Conservation (phyloP, 768 basidiomycete species). For the Plicaturopsis crispa region DNA sequence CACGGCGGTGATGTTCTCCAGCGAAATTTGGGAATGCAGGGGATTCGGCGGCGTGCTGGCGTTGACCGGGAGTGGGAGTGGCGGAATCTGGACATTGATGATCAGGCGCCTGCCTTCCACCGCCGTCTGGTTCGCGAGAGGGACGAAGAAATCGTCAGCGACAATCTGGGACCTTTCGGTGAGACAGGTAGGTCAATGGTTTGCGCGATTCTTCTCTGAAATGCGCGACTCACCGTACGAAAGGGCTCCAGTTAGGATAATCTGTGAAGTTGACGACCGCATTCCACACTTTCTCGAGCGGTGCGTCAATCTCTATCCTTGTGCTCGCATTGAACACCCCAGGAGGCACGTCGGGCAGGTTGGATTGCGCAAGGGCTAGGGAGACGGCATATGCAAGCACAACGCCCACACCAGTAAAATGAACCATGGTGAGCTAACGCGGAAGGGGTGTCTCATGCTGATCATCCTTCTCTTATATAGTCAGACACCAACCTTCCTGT, state of each 20-base stretch:
- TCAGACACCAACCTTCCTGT: no score
- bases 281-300: neutral
- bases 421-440: no score
- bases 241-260: neutral
- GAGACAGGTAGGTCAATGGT: neutral
- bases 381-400: no score
- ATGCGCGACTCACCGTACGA: neutral
- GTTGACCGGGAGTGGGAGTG: conserved; percentile 20
- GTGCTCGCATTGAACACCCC: neutral
- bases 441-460: no score
- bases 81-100: conserved; percentile 24
- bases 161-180: conserved; percentile 17
- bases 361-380: no score
- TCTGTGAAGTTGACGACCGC: neutral
- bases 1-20: conserved; percentile 23
- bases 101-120: conserved; percentile 15
- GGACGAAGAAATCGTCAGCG: conserved; percentile 15
- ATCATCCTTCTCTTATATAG: no score
- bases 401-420: no score
- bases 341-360: neutral
- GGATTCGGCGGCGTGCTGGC: conserved; percentile 18
- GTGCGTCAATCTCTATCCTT: neutral
- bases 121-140: conserved; percentile 16
- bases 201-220: neutral
- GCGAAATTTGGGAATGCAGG: conserved; percentile 17